Evolutionary conservation across 1,284 basidiomycete genomes (phyloP), one percentile per base, ranked within the genome.

Genomic region (Boletus albobrunnescens): DNA sequence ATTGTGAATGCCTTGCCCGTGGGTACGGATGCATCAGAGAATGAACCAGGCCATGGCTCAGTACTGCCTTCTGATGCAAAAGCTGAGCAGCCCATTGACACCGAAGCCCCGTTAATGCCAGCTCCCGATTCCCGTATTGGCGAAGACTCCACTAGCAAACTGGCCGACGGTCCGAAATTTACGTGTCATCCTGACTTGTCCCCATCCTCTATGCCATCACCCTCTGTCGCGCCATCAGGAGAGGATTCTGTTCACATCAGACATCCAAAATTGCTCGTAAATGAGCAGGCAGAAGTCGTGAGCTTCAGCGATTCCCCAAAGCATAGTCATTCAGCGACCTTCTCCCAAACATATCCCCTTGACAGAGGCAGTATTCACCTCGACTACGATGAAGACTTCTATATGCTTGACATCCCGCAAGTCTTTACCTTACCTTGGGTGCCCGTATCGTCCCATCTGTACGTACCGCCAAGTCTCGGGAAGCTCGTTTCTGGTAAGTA

Each of bases 331-430:
- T 22, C 47, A 12, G 24, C 22, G 17, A 32, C 33, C 16, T n/a
- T 36, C 5, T 28, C 41, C 14, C 39, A 40, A 19, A 30, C 32
- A 6, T 24, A 17, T n/a, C 20, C 37, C 20, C 13, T 41, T 17
- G 49, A 43, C 16, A 26, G 28, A 14, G 36, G 8, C n/a, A 27
- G 8, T 23, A 33, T 40, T 19, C 28, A 38, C 11, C 40, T 51
- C 13, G 51, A 50, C 47, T 31, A 41, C 8, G 47, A 52, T n/a
- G 36, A 37, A 43, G 58, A 52, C 22, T 71, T 72, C 46, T 52
- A 63, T 36, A 61, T 72, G 60, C 51, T 72, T 12, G 71, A 69
- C 31, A 33, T 66, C 22, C 59, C 63, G 7, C 69, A 71, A 16
- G 46, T 68, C 33, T 60, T 67, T 20, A 49, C 56, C 11, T 50